phyloP scores from a whole-genome alignment of 2,329 filamentous ascomycete genomes.

The Dothistroma septosporum region DNA sequence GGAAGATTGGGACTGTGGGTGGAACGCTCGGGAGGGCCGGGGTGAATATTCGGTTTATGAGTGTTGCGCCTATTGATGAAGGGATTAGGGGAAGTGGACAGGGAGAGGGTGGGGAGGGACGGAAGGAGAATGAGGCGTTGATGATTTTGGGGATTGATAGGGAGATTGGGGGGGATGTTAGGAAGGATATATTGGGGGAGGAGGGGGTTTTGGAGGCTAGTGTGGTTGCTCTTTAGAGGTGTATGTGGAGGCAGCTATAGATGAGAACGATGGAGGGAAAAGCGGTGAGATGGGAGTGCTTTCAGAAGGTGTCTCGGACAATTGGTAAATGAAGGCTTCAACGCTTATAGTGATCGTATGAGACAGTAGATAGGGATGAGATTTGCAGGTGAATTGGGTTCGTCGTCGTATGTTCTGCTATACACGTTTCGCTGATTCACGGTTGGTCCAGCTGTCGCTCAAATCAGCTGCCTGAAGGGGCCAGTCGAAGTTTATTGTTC shows the following conservation, averaged over 20 bases:
- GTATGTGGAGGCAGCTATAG: conserved; percentile 10
- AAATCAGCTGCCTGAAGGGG: no score
- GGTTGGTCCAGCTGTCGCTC: no score
- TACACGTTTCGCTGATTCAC: no score
- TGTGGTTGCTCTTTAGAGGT: conserved; percentile 44
- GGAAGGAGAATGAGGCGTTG: conserved; percentile 60
- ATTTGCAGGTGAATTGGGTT: no score
- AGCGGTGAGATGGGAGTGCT: no score
- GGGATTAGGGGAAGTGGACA: conserved; percentile 28
- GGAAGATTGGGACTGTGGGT: conserved; percentile 78
- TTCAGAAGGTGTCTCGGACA: no score
- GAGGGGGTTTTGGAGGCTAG: conserved; percentile 53
- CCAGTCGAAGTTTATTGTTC: no score
- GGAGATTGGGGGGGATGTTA: conserved; percentile 55
- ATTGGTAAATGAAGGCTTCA: no score
- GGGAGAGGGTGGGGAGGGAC: conserved; percentile 33
- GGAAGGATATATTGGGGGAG: conserved; percentile 46
- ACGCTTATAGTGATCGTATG: no score
- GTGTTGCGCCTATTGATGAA: conserved; percentile 57
- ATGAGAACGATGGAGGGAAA: no score
- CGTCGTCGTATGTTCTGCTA: no score
- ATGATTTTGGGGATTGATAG: conserved; percentile 77
- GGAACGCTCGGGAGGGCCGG: conserved; percentile 63
- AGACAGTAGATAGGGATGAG: no score
- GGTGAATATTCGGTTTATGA: conserved; percentile 79